Percentiles rank a stretch among this genome's conserved stretches.
phyloP scores from a whole-genome alignment of 2,329 filamentous ascomycete species.

The Apiospora phragmitis region DNA sequence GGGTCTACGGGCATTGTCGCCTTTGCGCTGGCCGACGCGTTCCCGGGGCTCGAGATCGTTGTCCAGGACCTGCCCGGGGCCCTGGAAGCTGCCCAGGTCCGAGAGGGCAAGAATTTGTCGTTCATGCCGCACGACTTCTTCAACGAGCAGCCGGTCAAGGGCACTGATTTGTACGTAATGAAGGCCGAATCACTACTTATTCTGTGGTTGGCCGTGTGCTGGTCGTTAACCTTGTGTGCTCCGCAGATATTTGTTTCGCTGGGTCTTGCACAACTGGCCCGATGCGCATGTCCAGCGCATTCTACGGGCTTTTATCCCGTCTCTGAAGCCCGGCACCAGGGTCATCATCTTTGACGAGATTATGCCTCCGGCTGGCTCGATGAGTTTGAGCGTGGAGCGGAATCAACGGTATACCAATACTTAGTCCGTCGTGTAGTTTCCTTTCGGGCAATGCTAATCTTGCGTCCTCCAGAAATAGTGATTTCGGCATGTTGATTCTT shows the following conservation, averaged over 20 bases:
- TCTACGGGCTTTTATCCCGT: slow-evolving; percentile 34
- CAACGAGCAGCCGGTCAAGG: slow-evolving; percentile 23
- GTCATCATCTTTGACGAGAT: slow-evolving; percentile 17
- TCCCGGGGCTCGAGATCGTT: slow-evolving; percentile 21
- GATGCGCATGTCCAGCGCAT: slow-evolving; percentile 35
- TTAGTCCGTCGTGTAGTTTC: too few relatives aligned
- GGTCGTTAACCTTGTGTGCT: too few relatives aligned
- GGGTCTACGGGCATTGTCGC: slow-evolving; percentile 27
- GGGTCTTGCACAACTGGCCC: slow-evolving; percentile 48
- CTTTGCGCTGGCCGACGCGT: slow-evolving; percentile 20
- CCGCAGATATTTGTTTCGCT: slow-evolving; percentile 34
- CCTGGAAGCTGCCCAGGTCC: not conserved
- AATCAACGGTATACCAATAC: too few relatives aligned
- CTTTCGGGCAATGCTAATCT: too few relatives aligned
- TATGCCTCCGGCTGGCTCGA: too few relatives aligned
- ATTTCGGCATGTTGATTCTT: too few relatives aligned
- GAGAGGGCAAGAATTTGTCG: slow-evolving; percentile 8
- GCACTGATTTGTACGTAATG: slow-evolving; percentile 34
- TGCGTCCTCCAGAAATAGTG: too few relatives aligned
- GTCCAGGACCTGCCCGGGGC: slow-evolving; percentile 28
- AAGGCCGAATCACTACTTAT: too few relatives aligned
- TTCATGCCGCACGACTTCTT: slow-evolving; percentile 24
- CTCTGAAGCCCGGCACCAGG: slow-evolving; percentile 37
- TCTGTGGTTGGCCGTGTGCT: too few relatives aligned
- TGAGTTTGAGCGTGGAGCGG: too few relatives aligned